Conservation (phyloP, 805 yeast species). For the Zygoascus ofunaensis region DNA sequence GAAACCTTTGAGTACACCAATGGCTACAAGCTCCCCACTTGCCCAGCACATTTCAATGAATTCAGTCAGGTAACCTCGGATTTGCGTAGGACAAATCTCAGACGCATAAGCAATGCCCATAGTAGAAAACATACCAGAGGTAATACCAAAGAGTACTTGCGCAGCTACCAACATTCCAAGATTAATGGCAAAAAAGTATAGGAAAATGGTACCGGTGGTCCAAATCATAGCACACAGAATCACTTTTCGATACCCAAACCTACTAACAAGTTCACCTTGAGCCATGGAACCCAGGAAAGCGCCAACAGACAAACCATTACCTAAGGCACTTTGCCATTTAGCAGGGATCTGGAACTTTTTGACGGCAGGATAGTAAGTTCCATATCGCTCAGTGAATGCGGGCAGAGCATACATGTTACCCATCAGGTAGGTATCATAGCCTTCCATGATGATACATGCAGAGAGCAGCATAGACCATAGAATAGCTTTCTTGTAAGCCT, state of each 20-base stretch:
- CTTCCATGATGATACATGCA: conserved; percentile 41
- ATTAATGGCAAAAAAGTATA: conserved; percentile 38
- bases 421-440: conserved; percentile 38
- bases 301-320: conserved; percentile 27
- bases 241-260: too few species aligned
- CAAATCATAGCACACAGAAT: too few species aligned
- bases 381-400: conserved; percentile 35
- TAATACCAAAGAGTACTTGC: conserved; percentile 31
- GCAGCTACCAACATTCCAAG: conserved; percentile 31
- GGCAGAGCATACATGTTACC: conserved; percentile 38
- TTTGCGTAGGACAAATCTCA: conserved; percentile 45
- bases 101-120: conserved; percentile 45
- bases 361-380: conserved; percentile 19
- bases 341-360: conserved; percentile 28
- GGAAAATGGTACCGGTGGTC: too few species aligned
- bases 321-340: conserved; percentile 17
- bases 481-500: conserved; percentile 36
- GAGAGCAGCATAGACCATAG: conserved; percentile 39
- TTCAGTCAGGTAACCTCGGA: conserved; percentile 42
- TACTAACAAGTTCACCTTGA: too few species aligned
- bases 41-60: conserved; percentile 46
- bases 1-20: conserved; percentile 38
- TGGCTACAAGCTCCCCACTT: conserved; percentile 46
- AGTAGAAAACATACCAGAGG: conserved; percentile 47
- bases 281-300: conserved; percentile 39